Evolutionary conservation across 805 yeast genomes (phyloP).

Genomic region (Candida cerambycidarum): DNA sequence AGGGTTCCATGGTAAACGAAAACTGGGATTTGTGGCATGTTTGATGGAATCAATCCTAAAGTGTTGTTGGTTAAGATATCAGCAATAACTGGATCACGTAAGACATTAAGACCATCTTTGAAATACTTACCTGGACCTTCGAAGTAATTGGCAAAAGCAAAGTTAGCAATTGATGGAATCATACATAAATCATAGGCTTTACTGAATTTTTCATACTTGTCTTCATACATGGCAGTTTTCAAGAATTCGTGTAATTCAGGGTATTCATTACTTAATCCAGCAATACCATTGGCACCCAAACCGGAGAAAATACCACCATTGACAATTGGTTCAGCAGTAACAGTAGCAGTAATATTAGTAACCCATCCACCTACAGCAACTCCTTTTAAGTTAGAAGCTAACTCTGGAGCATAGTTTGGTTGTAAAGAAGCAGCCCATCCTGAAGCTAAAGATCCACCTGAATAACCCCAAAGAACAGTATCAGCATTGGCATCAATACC

Average conservation of each 20-base stretch:
- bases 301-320: conserved; percentile 31
- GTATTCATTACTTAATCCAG: conserved; percentile 32
- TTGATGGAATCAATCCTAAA: conserved; percentile 15
- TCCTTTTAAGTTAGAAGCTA: conserved; percentile 23
- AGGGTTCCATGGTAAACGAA: conserved; percentile 21
- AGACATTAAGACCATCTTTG: conserved; percentile 16
- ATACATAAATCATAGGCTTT: conserved; percentile 5
- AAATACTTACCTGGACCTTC: conserved; percentile 9
- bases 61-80: conserved; percentile 20
- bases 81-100: conserved; percentile 13
- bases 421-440: conserved; percentile 40
- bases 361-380: conserved; percentile 39
- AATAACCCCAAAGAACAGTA: conserved; percentile 34
- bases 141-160: conserved; percentile 7
- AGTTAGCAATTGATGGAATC: not conserved
- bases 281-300: conserved; percentile 27
- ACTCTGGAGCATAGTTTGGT: conserved; percentile 38
- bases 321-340: conserved; percentile 15
- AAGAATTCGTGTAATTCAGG: conserved; percentile 18
- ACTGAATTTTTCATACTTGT: conserved; percentile 8
- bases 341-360: conserved; percentile 31
- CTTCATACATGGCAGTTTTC: conserved; percentile 8
- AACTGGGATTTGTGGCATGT: conserved; percentile 21
- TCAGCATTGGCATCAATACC: conserved; percentile 21
- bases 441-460: conserved; percentile 40